phyloP scores from a whole-genome alignment of 441 rosid genomes.

The Brassica hybrid region DNA sequence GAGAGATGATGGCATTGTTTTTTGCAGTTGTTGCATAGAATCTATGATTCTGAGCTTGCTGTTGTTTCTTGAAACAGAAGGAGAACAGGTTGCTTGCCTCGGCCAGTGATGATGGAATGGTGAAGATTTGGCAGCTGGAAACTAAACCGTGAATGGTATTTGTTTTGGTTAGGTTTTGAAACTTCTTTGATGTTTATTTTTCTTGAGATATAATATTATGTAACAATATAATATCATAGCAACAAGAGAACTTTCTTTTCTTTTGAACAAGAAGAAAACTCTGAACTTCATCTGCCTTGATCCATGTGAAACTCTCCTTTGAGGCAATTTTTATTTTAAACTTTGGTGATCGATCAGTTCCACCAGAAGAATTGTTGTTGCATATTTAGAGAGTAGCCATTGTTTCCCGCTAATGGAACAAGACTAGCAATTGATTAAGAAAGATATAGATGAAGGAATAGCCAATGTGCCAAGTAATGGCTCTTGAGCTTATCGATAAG shows the following conservation, averaged over 20 bases:
- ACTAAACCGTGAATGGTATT: constrained; percentile 42
- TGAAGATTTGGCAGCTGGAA: constrained; percentile 85
- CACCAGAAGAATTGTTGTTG: neutral
- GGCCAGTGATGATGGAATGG: constrained; percentile 78
- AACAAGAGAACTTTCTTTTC: neutral
- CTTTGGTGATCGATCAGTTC: neutral
- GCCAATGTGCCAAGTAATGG: neutral
- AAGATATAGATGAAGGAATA: too few relatives aligned
- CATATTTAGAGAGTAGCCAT: neutral
- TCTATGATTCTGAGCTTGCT: constrained; percentile 30
- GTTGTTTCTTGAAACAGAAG: constrained; percentile 27
- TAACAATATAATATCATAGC: neutral
- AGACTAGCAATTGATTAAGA: neutral
- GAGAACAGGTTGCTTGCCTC: constrained; percentile 68
- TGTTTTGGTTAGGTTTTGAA: constrained; percentile 21
- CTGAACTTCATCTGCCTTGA: neutral
- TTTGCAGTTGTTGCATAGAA: neutral
- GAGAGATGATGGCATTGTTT: neutral
- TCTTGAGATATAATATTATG: neutral
- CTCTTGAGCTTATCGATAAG: neutral
- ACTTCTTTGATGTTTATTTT: constrained; percentile 11
- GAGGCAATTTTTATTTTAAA: neutral
- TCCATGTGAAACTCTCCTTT: neutral
- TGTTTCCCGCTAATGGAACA: neutral
- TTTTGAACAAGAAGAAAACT: too few relatives aligned